Conservation (phyloP, 1,139 yeast genomes). For the Geotrichum histeridarum region DNA sequence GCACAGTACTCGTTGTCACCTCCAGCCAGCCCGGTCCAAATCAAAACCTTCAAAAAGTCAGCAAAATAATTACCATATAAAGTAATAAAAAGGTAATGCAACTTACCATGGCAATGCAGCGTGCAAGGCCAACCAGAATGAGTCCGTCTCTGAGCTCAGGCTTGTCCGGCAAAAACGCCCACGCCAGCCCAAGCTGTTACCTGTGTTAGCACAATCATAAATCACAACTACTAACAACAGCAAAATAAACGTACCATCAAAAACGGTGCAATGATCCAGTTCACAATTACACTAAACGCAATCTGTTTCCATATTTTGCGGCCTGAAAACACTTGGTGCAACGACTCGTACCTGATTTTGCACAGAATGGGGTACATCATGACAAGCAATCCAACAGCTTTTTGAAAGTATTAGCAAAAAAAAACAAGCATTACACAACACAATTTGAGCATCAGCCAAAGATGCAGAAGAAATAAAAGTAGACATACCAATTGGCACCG, state of each 20-base stretch:
- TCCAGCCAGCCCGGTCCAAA: conserved; percentile 56
- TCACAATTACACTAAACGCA: conserved; percentile 43
- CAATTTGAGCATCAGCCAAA: not conserved
- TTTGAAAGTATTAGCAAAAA: not conserved
- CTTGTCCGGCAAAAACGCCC: conserved; percentile 50
- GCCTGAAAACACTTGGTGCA: conserved; percentile 30
- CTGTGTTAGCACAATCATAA: not conserved
- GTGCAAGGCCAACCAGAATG: conserved; percentile 55
- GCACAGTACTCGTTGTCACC: conserved; percentile 54
- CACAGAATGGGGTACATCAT: conserved; percentile 60
- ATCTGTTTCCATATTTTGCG: conserved; percentile 38
- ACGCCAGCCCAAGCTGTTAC: conserved; percentile 43
- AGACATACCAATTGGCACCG: conserved; percentile 39
- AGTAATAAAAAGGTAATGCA: not conserved
- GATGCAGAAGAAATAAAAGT: not conserved
- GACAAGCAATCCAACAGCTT: conserved; percentile 48
- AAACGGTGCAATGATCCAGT: conserved; percentile 57
- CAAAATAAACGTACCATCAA: conserved; percentile 41
- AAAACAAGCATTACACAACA: not conserved
- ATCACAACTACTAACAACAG: not conserved
- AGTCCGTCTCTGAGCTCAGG: conserved; percentile 51
- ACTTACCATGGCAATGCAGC: conserved; percentile 57
- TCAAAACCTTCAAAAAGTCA: conserved; percentile 32
- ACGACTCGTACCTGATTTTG: conserved; percentile 49
- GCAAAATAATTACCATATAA: too few species aligned